Evolutionary conservation across 1,284 basidiomycete species (phyloP).

Genomic region (Wallemia mellicola): DNA sequence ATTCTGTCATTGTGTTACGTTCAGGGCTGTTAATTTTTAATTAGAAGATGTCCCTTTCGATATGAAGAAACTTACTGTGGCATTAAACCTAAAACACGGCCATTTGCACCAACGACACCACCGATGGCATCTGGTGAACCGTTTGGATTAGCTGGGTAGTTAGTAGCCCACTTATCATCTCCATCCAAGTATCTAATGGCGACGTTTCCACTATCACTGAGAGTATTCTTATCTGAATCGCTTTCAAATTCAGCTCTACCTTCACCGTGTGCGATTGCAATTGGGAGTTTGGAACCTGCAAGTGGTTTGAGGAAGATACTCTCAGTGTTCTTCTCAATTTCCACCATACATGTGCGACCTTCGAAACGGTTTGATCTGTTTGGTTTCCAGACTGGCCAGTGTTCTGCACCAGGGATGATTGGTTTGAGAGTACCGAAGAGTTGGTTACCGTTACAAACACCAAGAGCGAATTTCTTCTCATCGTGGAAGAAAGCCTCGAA

Average conservation of each 20-base stretch:
- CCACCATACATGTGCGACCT: conserved; percentile 48
- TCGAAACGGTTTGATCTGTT: conserved; percentile 80
- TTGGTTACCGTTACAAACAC: conserved; percentile 95
- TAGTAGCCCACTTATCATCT: conserved; percentile 30
- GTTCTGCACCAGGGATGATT: conserved; percentile 54
- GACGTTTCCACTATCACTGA: conserved; percentile 26
- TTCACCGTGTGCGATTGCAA: conserved; percentile 88
- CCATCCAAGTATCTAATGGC: conserved; percentile 51
- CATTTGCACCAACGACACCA: conserved; percentile 55
- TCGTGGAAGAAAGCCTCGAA: conserved; percentile 48
- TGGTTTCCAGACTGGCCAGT: conserved; percentile 73
- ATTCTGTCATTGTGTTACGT: conserved; percentile 11
- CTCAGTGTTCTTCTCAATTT: conserved; percentile 23
- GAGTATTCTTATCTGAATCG: conserved; percentile 16
- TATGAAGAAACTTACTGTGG: conserved; percentile 24
- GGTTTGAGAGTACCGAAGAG: conserved; percentile 65
- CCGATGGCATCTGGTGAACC: conserved; percentile 64
- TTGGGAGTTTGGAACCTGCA: conserved; percentile 56
- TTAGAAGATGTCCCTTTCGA: neutral
- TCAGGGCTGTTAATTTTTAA: conserved; percentile 10
- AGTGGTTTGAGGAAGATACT: conserved; percentile 72
- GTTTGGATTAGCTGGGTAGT: conserved; percentile 86
- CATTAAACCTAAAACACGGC: conserved; percentile 78
- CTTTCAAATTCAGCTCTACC: conserved; percentile 45
- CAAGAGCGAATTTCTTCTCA: conserved; percentile 56